phyloP scores from a whole-genome alignment of 805 yeast species.

The Schwanniomyces vanrijiae region DNA sequence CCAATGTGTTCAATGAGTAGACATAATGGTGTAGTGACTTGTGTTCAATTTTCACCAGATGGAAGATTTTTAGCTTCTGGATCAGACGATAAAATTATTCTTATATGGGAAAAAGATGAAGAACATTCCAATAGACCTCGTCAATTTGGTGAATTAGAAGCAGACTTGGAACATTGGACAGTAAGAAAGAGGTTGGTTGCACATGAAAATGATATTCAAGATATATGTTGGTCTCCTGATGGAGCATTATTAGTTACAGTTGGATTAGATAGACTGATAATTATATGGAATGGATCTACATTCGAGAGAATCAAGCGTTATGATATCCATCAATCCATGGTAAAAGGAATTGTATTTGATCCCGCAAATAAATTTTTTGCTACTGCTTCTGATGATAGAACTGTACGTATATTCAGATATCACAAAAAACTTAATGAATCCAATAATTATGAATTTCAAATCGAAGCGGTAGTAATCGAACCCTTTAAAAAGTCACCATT shows the following conservation, averaged over 20 bases:
- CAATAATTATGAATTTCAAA: constrained; percentile 74
- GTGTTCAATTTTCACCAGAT: constrained; percentile 88
- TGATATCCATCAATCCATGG: constrained; percentile 92
- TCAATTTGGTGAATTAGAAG: constrained; percentile 68
- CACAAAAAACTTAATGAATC: constrained; percentile 57
- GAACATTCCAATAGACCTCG: constrained; percentile 50
- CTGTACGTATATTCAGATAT: constrained; percentile 84
- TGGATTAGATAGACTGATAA: constrained; percentile 89
- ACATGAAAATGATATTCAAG: constrained; percentile 97
- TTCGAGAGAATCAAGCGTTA: constrained; percentile 86
- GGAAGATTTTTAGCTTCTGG: constrained; percentile 93
- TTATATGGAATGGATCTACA: constrained; percentile 91
- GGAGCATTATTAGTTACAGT: constrained; percentile 87
- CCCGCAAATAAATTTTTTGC: constrained; percentile 98
- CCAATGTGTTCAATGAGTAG: constrained; percentile 91
- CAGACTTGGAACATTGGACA: constrained; percentile 89
- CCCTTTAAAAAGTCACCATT: constrained; percentile 90
- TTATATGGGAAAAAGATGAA: constrained; percentile 93
- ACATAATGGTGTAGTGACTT: constrained; percentile 96
- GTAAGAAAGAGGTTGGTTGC: constrained; percentile 91
- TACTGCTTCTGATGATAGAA: constrained; percentile 94
- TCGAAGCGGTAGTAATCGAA: constrained; percentile 78
- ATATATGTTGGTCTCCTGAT: constrained; percentile 97
- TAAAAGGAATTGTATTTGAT: constrained; percentile 94
- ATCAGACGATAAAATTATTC: constrained; percentile 86